phyloP scores from a whole-genome alignment of 495 filamentous ascomycete genomes.

The Podospora pseudoanserina region DNA sequence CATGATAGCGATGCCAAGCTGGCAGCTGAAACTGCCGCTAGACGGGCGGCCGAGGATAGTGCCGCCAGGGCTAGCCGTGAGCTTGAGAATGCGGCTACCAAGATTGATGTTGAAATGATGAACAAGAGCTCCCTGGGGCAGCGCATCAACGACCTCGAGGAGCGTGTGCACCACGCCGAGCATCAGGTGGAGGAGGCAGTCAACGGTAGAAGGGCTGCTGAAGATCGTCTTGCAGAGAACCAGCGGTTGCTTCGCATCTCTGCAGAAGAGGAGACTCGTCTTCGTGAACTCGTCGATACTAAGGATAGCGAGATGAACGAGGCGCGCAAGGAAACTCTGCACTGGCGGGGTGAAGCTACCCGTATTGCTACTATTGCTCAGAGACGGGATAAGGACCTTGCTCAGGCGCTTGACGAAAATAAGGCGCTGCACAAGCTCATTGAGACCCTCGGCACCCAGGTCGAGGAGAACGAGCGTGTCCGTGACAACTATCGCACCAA shows the following conservation, averaged over 20 bases:
- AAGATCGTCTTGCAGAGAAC: constrained; percentile 69
- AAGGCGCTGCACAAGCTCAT: constrained; percentile 61
- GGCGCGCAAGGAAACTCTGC: constrained; percentile 43
- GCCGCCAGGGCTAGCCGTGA: constrained; percentile 42
- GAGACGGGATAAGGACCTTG: constrained; percentile 41
- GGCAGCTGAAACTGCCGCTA: constrained; percentile 38
- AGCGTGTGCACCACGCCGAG: constrained; percentile 42
- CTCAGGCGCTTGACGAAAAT: constrained; percentile 41
- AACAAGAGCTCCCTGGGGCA: constrained; percentile 46
- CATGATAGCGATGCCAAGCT: constrained; percentile 39
- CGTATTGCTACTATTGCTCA: constrained; percentile 39
- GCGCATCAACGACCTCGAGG: constrained; percentile 47
- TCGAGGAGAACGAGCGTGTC: constrained; percentile 77
- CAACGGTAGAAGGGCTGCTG: constrained; percentile 60
- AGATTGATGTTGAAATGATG: constrained; percentile 51
- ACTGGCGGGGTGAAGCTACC: constrained; percentile 50
- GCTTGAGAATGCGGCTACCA: constrained; percentile 46
- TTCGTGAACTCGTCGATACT: constrained; percentile 66
- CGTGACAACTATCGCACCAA: constrained; percentile 75
- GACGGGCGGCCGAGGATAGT: constrained; percentile 43
- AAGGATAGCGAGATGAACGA: constrained; percentile 49
- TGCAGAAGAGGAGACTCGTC: constrained; percentile 66
- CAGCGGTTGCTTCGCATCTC: constrained; percentile 64
- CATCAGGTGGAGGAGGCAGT: constrained; percentile 54
- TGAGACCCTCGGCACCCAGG: constrained; percentile 64